Base-by-base conservation (phyloP, 1,139 yeast genomes). In the Arxiozyma slooffiae region DNA sequence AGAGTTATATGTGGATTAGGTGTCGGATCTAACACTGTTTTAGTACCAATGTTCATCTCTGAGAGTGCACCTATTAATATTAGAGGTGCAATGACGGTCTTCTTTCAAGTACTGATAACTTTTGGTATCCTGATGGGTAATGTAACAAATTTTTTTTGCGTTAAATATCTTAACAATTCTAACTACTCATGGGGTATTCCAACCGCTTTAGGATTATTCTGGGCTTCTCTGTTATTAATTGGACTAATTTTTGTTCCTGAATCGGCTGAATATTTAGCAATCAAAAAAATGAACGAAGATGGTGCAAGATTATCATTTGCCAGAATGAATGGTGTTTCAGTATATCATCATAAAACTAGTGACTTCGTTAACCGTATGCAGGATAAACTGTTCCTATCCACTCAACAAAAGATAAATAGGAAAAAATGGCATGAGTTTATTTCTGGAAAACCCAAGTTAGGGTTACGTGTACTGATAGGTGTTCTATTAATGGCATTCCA, bases 41-140 rank as follows among this genome's bases (percentile, higher is more conserved):
- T 78, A 47, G 71, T 74, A 21, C 83, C 84, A 34, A 71, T 78
- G 72, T 77, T 77, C 62, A 74, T 79, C 49, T 67, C 78, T 44
- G 84, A 79, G 61, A 70, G 75, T 54, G 74, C 84, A 9, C 82
- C 82, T 41, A 68, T 75, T 54, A 64, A 64, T 26, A 69, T 78
- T 51, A 72, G 83, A 69, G 83, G 83, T 50, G 69, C 81, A 2
- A 73, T 81, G 67, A 81, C 79, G 45, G 75, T 72, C 41, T 70
- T 80, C 56, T 78, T 75, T 71, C 82, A 80, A 67, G 67, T 79
- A 57, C 71, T 72, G 70, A 73, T 78, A 55, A 78, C 82, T 18
- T 64, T 75, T 50, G 84, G 83, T 55, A 78, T 79, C 52, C 70
- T 79, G 55, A 58, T 76, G 51, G 84, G 84, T 51, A 77, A 78